A percentile compares a stretch with the other conserved stretches of the same genome.
phyloP scores from a whole-genome alignment of 345 rosid species.

The Psidium friedrichsthalianum region DNA sequence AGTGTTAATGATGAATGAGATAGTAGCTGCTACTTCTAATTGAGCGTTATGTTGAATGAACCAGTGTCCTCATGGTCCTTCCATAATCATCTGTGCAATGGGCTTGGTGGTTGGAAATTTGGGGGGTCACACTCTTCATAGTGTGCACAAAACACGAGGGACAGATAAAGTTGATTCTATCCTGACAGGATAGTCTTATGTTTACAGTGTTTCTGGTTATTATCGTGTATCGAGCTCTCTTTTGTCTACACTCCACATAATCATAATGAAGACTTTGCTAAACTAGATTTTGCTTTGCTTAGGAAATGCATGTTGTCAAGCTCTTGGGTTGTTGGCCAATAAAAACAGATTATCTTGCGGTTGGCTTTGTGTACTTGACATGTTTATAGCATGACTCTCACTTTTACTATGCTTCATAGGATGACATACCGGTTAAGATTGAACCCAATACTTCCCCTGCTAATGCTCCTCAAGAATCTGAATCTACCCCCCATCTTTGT shows the following conservation, averaged over 20 bases:
- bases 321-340: background rate
- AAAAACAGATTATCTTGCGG: background rate
- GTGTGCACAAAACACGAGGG: background rate
- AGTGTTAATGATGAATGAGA: background rate
- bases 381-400: background rate
- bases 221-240: background rate
- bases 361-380: background rate
- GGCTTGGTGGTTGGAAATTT: background rate
- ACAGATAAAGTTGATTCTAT: background rate
- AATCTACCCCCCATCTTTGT: conserved; percentile 29
- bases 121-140: background rate
- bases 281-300: background rate
- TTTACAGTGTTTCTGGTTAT: background rate
- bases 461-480: conserved; percentile 23
- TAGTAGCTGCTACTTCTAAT: background rate
- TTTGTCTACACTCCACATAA: background rate
- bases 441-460: conserved; percentile 21
- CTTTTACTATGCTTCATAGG: conserved; percentile 3
- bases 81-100: background rate
- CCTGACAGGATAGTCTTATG: background rate
- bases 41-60: background rate
- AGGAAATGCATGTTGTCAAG: background rate
- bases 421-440: conserved; percentile 20
- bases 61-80: background rate
- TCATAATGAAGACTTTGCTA: background rate